Evolutionary conservation across 2,329 filamentous ascomycete species (phyloP).

Genomic region (Colletotrichum camelliae): DNA sequence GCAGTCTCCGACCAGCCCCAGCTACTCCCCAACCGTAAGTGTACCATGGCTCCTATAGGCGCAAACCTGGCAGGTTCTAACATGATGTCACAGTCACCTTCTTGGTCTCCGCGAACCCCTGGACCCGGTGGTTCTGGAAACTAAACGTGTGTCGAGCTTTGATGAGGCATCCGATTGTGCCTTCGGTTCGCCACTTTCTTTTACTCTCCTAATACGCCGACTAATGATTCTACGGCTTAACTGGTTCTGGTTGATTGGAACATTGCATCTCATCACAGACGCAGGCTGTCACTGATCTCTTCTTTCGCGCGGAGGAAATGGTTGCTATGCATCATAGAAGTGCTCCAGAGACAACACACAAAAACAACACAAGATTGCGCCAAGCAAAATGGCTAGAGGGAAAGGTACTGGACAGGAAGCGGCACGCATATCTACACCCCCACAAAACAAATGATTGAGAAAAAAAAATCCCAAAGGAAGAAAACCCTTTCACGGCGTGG

Average conservation of each 20-base stretch:
- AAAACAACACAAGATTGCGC: conserved; percentile 13
- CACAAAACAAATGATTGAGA: not conserved
- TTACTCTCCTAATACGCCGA: conserved; percentile 37
- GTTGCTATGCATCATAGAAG: conserved; percentile 22
- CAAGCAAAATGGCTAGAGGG: not conserved
- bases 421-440: not conserved
- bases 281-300: conserved; percentile 25
- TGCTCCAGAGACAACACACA: conserved; percentile 7
- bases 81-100: conserved; percentile 44
- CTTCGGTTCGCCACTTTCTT: conserved; percentile 7
- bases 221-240: conserved; percentile 38
- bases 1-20: conserved; percentile 70
- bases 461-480: not conserved
- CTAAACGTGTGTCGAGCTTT: conserved; percentile 34
- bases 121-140: conserved; percentile 48
- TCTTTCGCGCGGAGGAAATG: conserved; percentile 1
- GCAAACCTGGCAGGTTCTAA: conserved; percentile 28
- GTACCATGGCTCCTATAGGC: not conserved
- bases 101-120: conserved; percentile 51
- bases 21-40: conserved; percentile 70
- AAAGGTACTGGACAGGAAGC: not conserved
- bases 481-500: not conserved
- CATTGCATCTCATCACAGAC: conserved; percentile 21
- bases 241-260: conserved; percentile 17
- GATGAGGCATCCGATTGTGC: not conserved